Base-by-base conservation (phyloP, 306 rosid genomes). In the Fragaria nilgerrensis region DNA sequence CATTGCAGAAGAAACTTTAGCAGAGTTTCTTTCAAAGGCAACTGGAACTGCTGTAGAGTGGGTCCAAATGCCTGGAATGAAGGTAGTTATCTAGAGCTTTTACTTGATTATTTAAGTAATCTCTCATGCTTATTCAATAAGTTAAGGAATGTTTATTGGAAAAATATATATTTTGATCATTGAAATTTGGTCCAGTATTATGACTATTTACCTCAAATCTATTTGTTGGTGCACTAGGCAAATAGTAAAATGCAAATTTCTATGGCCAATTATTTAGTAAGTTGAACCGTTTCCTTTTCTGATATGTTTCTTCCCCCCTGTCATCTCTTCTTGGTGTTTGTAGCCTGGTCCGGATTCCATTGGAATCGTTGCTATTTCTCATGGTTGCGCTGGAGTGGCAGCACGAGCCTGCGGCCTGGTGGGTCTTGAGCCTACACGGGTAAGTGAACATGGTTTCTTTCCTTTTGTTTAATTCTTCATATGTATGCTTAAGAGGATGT, bases 331-430 rank as follows among this genome's bases (percentile, higher is more conserved):
- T 53, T 84, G 65, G 53, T 79, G 62, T 82, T 75, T 15, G 22
- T 80, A 96, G 99, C 99, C 99, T 96, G 98, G 99, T 96, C 99
- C 99, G 99, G 99, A 96, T 96, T 96, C 99, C 91, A 96, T 96
- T 91, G 99, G 99, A 96, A 96, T 96, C 93, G 97, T 93, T 82
- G 98, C 99, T 89, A 96, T 96, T 87, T 96, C 97, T 87, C 98
- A 96, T 90, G 99, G 98, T 92, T 93, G 98, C 92, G 73, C 96
- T 87, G 99, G 99, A 76, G 99, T 93, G 90, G 99, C 99, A 87
- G 98, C 99, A 86, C 92, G 99, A 70, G 99, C 99, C 79, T 96
- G 98, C 49, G 99, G 99, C 87, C 89, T 96, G 84, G 99, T 96
- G 89, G 98, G 99, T 86, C 96, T 96, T 22, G 99, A 96, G 78